Conservation (phyloP, 306 rosid genomes). For the Alnus glutinosa region DNA sequence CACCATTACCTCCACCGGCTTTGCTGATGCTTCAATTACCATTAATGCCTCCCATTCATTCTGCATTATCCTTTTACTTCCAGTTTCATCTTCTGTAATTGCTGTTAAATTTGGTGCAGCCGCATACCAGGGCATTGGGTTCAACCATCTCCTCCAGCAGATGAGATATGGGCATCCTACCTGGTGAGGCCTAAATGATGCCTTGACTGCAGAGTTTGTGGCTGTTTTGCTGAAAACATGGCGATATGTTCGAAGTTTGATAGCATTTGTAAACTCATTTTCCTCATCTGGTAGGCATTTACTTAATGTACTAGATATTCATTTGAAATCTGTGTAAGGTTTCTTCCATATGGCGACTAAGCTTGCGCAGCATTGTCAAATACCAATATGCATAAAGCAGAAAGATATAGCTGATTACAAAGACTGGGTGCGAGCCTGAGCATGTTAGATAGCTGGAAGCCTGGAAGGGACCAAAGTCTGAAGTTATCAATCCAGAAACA, state of each 20-base stretch:
- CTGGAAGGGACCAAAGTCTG: neutral
- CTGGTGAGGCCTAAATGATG: constrained; percentile 61
- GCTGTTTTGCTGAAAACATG: neutral
- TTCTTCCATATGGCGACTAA: neutral
- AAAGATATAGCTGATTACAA: neutral
- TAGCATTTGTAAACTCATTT: neutral
- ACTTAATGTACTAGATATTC: neutral
- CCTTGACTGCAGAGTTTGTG: neutral
- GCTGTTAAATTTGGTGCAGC: constrained; percentile 45
- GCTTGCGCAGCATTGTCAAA: neutral
- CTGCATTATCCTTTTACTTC: neutral
- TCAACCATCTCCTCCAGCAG: constrained; percentile 84
- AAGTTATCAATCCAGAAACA: neutral
- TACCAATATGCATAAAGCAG: neutral
- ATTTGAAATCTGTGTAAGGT: neutral
- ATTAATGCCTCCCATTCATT: neutral
- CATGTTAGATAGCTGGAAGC: neutral
- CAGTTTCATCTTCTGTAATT: neutral
- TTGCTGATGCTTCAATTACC: neutral
- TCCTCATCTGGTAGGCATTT: neutral
- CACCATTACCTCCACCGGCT: neutral
- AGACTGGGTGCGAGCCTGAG: too few species aligned
- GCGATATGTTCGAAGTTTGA: neutral
- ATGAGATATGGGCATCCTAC: constrained; percentile 88
- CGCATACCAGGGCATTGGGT: constrained; percentile 91